A percentile compares a stretch with the other conserved stretches of the same genome.
Evolutionary conservation across 148 eudicot species (phyloP).

Genomic region (Amaranthus hypochondriacus): DNA sequence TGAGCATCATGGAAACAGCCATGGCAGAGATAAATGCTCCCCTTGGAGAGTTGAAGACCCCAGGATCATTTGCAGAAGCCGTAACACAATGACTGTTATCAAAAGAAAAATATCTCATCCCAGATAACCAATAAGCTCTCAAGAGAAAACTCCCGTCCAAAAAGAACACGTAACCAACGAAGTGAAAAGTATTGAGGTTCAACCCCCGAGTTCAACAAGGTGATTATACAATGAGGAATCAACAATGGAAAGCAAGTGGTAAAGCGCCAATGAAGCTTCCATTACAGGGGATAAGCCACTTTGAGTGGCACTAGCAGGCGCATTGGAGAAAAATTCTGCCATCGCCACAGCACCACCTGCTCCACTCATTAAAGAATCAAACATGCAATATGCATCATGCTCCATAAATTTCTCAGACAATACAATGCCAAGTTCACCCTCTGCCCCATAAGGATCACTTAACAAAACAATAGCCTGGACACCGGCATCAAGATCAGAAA

Average conservation of each 20-base stretch:
- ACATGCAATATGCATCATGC: conserved; percentile 90
- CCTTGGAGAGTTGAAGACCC: conserved; percentile 60
- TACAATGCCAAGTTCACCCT: conserved; percentile 91
- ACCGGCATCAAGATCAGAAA: conserved; percentile 62
- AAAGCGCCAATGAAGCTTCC: conserved; percentile 86
- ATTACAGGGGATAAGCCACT: conserved; percentile 71
- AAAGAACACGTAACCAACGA: conserved; percentile 90
- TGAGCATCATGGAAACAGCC: conserved; percentile 92
- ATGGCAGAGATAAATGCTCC: conserved; percentile 85
- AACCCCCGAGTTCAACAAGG: conserved; percentile 78
- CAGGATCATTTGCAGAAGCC: conserved; percentile 38
- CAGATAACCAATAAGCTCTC: conserved; percentile 67
- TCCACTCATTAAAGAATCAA: conserved; percentile 94
- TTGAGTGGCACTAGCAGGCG: conserved; percentile 42
- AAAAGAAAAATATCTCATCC: conserved; percentile 83
- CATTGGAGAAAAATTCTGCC: conserved; percentile 76
- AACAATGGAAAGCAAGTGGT: conserved; percentile 75
- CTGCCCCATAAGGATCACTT: conserved; percentile 95
- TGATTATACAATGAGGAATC: conserved; percentile 86
- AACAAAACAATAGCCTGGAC: conserved; percentile 61
- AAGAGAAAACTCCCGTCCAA: conserved; percentile 89
- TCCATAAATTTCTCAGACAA: conserved; percentile 88
- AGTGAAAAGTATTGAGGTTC: conserved; percentile 97
- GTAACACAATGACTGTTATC: conserved; percentile 41
- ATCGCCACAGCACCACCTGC: conserved; percentile 71